phyloP scores from a whole-genome alignment of 192 early-diverging fungal species.

The Phlyctochytrium bullatum region DNA sequence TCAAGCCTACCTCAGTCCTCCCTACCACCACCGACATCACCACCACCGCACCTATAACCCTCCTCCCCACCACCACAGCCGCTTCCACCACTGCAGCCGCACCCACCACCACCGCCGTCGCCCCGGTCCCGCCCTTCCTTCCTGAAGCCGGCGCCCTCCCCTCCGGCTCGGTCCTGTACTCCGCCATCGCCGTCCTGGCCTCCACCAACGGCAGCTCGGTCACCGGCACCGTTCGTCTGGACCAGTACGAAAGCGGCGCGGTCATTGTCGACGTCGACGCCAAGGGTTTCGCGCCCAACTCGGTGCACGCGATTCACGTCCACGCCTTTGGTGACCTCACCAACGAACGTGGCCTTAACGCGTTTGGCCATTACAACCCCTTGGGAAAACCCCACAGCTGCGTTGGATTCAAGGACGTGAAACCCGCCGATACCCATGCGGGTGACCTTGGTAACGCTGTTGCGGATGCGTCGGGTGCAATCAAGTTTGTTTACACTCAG shows the following conservation, averaged over 20 bases:
- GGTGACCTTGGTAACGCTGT: constrained; percentile 5
- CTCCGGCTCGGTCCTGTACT: not conserved
- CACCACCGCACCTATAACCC: not conserved
- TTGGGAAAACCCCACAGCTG: constrained; percentile 6
- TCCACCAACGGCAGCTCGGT: not conserved
- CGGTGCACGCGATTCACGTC: constrained; percentile 19
- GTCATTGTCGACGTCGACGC: constrained; percentile 7
- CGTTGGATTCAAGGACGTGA: not conserved
- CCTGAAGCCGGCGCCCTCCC: not conserved
- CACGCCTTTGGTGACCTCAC: constrained; percentile 17
- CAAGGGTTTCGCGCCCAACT: constrained; percentile 17
- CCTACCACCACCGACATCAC: not conserved
- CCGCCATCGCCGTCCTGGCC: not conserved
- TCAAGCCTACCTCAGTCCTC: constrained; percentile 1
- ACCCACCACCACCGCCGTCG: not conserved
- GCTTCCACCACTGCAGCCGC: not conserved
- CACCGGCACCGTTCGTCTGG: not conserved
- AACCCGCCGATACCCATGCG: constrained; percentile 10
- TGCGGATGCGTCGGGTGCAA: not conserved
- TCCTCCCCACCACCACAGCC: not conserved
- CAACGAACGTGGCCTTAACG: not conserved
- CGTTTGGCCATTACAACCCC: constrained; percentile 21
- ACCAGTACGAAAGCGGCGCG: not conserved
- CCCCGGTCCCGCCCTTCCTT: not conserved
- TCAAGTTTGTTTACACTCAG: not conserved